Evolutionary conservation across 2,329 filamentous ascomycete genomes (phyloP).

Genomic region (Talaromyces sp.): DNA sequence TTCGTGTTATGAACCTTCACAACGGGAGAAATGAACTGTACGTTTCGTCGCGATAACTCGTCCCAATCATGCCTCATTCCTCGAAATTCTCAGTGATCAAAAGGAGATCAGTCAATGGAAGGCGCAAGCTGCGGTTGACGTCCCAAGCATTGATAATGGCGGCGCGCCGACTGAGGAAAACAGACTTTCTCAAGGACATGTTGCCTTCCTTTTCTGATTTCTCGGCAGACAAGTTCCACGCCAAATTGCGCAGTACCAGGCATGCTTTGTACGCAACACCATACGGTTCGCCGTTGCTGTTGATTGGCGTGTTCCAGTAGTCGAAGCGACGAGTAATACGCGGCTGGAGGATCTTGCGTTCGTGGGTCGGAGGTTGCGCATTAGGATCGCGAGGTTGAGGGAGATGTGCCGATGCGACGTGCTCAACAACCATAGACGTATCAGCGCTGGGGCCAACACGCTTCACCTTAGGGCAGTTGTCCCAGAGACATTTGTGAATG

Average conservation of each 20-base stretch:
- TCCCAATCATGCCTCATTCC: neutral
- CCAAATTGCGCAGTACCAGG: conserved; percentile 44
- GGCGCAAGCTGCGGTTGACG: conserved; percentile 37
- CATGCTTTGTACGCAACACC: conserved; percentile 45
- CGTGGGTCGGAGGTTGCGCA: conserved; percentile 29
- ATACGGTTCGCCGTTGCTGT: conserved; percentile 38
- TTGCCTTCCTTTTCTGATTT: conserved; percentile 21
- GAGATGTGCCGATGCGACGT: conserved; percentile 36
- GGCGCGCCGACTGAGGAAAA: conserved; percentile 34
- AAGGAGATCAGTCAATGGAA: conserved; percentile 38
- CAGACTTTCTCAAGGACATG: conserved; percentile 25
- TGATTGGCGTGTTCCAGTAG: conserved; percentile 37
- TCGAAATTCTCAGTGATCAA: conserved; percentile 25
- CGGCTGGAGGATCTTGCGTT: conserved; percentile 34
- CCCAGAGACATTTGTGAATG: conserved; percentile 34
- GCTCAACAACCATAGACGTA: conserved; percentile 33
- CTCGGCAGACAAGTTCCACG: conserved; percentile 35
- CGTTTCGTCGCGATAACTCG: neutral
- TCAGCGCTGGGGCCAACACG: conserved; percentile 25
- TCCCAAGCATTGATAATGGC: conserved; percentile 36
- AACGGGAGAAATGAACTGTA: neutral
- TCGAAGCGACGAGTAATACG: conserved; percentile 36
- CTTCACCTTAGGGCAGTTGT: conserved; percentile 33
- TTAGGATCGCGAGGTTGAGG: conserved; percentile 30
- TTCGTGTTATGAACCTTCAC: too few species aligned